phyloP scores from a whole-genome alignment of 495 filamentous ascomycete genomes.

The Penicillium malachiteum region DNA sequence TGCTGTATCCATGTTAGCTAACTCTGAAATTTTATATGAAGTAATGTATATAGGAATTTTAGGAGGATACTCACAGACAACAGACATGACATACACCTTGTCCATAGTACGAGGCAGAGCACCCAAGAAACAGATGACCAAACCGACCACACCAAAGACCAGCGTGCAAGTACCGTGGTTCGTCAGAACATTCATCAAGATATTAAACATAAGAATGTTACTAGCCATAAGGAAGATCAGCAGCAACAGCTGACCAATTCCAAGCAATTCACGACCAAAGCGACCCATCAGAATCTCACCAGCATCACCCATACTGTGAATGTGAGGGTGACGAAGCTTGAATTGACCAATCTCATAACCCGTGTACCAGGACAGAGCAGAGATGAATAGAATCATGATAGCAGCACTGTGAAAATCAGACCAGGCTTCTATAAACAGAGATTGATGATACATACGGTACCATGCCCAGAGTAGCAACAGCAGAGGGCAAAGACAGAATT shows the following conservation, averaged over 20 bases:
- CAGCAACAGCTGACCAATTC: conserved; percentile 60
- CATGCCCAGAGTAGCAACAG: conserved; percentile 64
- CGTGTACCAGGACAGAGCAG: conserved; percentile 60
- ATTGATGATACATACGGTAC: conserved; percentile 36
- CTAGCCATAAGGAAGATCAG: conserved; percentile 73
- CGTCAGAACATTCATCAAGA: conserved; percentile 65
- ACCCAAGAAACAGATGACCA: conserved; percentile 60
- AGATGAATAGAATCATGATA: conserved; percentile 59
- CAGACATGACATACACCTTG: conserved; percentile 57
- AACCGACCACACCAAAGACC: conserved; percentile 63
- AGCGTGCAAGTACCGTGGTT: conserved; percentile 65
- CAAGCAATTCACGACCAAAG: conserved; percentile 62
- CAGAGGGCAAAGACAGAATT: conserved; percentile 60
- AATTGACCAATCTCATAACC: conserved; percentile 39
- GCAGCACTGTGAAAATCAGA: conserved; percentile 30
- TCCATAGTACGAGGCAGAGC: conserved; percentile 65
- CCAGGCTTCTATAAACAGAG: background rate
- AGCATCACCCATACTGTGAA: conserved; percentile 70
- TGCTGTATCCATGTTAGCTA: conserved; percentile 16
- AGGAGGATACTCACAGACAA: conserved; percentile 42
- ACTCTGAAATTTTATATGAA: background rate
- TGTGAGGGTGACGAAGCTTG: conserved; percentile 41
- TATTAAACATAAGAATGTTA: conserved; percentile 65
- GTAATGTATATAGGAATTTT: background rate
- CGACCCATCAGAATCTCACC: conserved; percentile 64